A percentile compares a stretch with the other conserved stretches of the same genome.
phyloP scores from a whole-genome alignment of 2,329 filamentous ascomycete genomes.

The Ceratocystis huliohia region DNA sequence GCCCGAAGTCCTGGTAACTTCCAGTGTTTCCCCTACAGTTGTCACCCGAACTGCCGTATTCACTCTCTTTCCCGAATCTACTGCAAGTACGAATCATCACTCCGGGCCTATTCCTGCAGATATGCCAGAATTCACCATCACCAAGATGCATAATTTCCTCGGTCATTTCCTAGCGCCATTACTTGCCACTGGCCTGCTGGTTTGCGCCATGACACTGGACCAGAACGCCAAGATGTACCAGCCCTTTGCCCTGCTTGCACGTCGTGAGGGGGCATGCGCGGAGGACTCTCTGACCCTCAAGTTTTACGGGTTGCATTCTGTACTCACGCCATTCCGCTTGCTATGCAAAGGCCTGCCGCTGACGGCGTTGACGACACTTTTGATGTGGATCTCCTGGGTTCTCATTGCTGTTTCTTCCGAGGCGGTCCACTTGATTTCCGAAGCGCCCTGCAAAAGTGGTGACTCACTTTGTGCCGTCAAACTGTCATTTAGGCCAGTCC shows the following conservation, averaged over 20 bases:
- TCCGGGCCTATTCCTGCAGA: not conserved
- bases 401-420: slow-evolving; percentile 14
- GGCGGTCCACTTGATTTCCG: slow-evolving; percentile 12
- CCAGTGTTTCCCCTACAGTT: not conserved
- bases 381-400: slow-evolving; percentile 12
- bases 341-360: slow-evolving; percentile 9
- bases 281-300: slow-evolving; percentile 12
- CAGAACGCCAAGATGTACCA: slow-evolving; percentile 19
- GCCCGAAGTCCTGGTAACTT: not conserved
- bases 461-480: slow-evolving; percentile 5
- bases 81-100: not conserved
- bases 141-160: slow-evolving; percentile 12
- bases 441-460: not conserved
- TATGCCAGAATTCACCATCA: slow-evolving; percentile 9
- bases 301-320: slow-evolving; percentile 11
- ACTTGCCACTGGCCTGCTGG: slow-evolving; percentile 8
- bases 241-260: slow-evolving; percentile 12
- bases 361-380: slow-evolving; percentile 9
- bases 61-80: not conserved
- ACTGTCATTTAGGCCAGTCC: slow-evolving; percentile 10
- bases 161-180: slow-evolving; percentile 16
- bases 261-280: slow-evolving; percentile 5
- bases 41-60: slow-evolving; percentile 12
- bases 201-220: slow-evolving; percentile 13
- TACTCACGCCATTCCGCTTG: slow-evolving; percentile 12